Percentiles rank a stretch among this genome's conserved stretches.
Evolutionary conservation across 1,284 basidiomycete genomes (phyloP).

Genomic region (Volvariella surrecta): DNA sequence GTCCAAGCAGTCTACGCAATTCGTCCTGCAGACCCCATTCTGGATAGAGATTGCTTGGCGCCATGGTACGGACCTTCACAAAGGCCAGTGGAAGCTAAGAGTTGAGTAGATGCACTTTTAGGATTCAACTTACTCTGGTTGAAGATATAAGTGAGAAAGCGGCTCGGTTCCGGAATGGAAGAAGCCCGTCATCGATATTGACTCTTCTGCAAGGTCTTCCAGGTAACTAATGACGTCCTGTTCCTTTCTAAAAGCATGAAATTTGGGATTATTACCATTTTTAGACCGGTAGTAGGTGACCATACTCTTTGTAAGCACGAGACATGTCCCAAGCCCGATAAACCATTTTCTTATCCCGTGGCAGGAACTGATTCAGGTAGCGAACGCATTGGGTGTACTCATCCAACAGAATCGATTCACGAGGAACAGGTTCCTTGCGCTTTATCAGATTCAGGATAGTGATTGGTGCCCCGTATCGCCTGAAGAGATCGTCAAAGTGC

Average conservation of each 20-base stretch:
- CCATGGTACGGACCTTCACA: constrained; percentile 29
- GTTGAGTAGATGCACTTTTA: not conserved
- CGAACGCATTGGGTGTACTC: constrained; percentile 91
- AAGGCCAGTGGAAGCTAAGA: not conserved
- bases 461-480: constrained; percentile 85
- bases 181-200: constrained; percentile 86
- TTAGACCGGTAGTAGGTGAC: too few relatives aligned
- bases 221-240: constrained; percentile 95
- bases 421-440: constrained; percentile 67
- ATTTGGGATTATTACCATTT: too few relatives aligned
- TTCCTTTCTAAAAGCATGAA: constrained; percentile 59
- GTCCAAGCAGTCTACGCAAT: constrained; percentile 96
- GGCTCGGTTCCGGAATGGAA: constrained; percentile 87
- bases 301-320: constrained; percentile 79
- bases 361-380: constrained; percentile 95
- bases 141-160: constrained; percentile 53
- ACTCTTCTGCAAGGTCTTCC: constrained; percentile 94
- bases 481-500: constrained; percentile 92
- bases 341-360: constrained; percentile 77
- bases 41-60: constrained; percentile 75
- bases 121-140: constrained; percentile 30
- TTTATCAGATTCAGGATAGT: constrained; percentile 98
- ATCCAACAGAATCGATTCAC: constrained; percentile 89
- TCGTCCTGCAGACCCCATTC: constrained; percentile 85
- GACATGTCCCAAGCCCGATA: constrained; percentile 98